Conservation (phyloP, 1,284 basidiomycete genomes). For the Cutaneotrichosporon mucoides region DNA sequence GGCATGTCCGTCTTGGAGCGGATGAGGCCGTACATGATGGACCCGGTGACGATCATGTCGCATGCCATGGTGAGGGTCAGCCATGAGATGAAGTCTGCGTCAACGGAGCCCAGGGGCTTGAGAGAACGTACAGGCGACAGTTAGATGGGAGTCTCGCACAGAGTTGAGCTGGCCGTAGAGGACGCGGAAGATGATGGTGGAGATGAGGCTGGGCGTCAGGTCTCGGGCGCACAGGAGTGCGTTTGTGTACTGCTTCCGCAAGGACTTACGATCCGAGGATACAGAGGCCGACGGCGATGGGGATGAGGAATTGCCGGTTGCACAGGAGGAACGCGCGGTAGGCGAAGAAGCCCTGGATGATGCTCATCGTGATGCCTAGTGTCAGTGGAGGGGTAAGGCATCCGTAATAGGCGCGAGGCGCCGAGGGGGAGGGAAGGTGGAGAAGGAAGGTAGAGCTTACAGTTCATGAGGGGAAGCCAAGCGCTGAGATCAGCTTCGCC, state of each 20-base stretch:
- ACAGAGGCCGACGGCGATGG: slow-evolving; percentile 9
- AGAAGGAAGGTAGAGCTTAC: too few species aligned
- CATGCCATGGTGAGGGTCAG: slow-evolving; percentile 20
- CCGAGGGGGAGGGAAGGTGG: too few species aligned
- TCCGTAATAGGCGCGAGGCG: too few species aligned
- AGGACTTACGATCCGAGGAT: background rate
- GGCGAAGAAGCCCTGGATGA: slow-evolving; percentile 33
- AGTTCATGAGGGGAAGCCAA: background rate
- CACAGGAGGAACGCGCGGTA: slow-evolving; percentile 30
- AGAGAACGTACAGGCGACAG: too few species aligned
- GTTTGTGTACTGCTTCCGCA: too few species aligned
- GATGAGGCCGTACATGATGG: slow-evolving; percentile 22
- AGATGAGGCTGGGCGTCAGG: background rate
- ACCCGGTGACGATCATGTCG: slow-evolving; percentile 30
- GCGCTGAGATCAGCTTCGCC: background rate
- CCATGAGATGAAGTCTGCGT: slow-evolving; percentile 1
- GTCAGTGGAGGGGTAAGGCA: too few species aligned
- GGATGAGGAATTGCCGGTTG: slow-evolving; percentile 23
- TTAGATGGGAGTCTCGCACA: background rate
- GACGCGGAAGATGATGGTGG: background rate
- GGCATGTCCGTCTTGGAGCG: too few species aligned
- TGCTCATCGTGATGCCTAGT: background rate
- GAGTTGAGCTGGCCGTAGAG: background rate
- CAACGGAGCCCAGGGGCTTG: too few species aligned
- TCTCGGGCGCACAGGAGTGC: too few species aligned